Conservation (phyloP, 2,329 filamentous ascomycete genomes). For the Pseudocercospora cruenta region DNA sequence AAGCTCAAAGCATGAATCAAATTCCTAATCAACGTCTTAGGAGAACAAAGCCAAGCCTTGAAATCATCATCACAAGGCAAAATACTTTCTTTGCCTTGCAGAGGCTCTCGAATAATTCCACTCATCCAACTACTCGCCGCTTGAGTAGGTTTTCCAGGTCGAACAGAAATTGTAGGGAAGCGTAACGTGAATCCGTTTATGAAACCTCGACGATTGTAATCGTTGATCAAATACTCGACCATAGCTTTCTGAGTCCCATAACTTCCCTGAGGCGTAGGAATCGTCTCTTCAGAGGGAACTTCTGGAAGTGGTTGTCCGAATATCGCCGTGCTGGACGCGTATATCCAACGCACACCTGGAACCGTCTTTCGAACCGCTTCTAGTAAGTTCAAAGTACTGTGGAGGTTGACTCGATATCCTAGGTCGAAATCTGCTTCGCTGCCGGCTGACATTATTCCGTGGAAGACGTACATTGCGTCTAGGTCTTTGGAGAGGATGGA, state of each 20-base stretch:
- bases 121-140: constrained; percentile 57
- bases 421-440: constrained; percentile 57
- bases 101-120: constrained; percentile 58
- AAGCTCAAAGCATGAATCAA: constrained; percentile 57
- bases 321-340: constrained; percentile 54
- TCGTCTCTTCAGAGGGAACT: constrained; percentile 48
- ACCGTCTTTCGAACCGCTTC: constrained; percentile 51
- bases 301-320: constrained; percentile 53
- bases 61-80: constrained; percentile 58
- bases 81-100: constrained; percentile 52
- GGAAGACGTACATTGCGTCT: constrained; percentile 56
- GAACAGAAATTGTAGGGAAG: constrained; percentile 56
- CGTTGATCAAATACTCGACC: constrained; percentile 55
- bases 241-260: constrained; percentile 59
- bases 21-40: constrained; percentile 58
- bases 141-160: constrained; percentile 55
- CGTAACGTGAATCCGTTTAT: constrained; percentile 50
- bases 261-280: constrained; percentile 52
- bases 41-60: constrained; percentile 62
- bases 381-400: constrained; percentile 53
- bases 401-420: constrained; percentile 56
- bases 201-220: constrained; percentile 56
- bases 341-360: constrained; percentile 54
- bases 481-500: constrained; percentile 49
- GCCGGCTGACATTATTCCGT: constrained; percentile 60